A percentile compares a stretch with the other conserved stretches of the same genome.
phyloP scores from a whole-genome alignment of 306 rosid genomes.

The Arachis hypogaea region DNA sequence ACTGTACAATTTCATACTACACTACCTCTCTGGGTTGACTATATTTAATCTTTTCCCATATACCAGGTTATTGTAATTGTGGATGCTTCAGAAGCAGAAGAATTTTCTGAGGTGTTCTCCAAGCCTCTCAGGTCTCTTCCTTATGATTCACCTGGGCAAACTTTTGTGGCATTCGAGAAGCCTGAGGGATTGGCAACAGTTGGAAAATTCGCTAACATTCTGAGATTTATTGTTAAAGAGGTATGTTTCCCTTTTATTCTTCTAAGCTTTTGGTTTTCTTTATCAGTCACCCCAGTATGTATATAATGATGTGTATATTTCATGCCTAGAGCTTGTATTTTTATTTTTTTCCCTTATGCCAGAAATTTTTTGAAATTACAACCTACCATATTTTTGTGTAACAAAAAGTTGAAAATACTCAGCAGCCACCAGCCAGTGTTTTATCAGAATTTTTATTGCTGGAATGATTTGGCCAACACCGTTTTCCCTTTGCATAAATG shows the following conservation, averaged over 20 bases:
- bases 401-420: too few relatives aligned
- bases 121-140: slow-evolving; percentile 92
- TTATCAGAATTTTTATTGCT: too few relatives aligned
- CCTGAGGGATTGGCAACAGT: slow-evolving; percentile 72
- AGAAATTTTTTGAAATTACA: neutral
- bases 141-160: slow-evolving; percentile 92
- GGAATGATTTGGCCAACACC: too few relatives aligned
- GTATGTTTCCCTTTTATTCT: slow-evolving; percentile 46
- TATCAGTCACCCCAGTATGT: neutral
- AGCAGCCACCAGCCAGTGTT: too few relatives aligned
- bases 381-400: slow-evolving; percentile 12
- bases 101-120: slow-evolving; percentile 71
- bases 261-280: slow-evolving; percentile 15
- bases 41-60: slow-evolving; percentile 11
- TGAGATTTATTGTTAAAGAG: slow-evolving; percentile 91
- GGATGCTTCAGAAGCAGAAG: slow-evolving; percentile 92
- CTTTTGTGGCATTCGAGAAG: slow-evolving; percentile 93
- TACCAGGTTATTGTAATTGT: slow-evolving; percentile 76
- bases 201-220: slow-evolving; percentile 80
- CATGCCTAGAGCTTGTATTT: slow-evolving; percentile 28
- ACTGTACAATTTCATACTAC: slow-evolving; percentile 13
- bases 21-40: slow-evolving; percentile 12
- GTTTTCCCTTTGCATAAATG: too few relatives aligned
- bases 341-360: too few relatives aligned
- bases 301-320: slow-evolving; percentile 13